Evolutionary conservation across 768 basidiomycete species (phyloP), one percentile per base, ranked within the genome.

Genomic region (Boletus patriciae): DNA sequence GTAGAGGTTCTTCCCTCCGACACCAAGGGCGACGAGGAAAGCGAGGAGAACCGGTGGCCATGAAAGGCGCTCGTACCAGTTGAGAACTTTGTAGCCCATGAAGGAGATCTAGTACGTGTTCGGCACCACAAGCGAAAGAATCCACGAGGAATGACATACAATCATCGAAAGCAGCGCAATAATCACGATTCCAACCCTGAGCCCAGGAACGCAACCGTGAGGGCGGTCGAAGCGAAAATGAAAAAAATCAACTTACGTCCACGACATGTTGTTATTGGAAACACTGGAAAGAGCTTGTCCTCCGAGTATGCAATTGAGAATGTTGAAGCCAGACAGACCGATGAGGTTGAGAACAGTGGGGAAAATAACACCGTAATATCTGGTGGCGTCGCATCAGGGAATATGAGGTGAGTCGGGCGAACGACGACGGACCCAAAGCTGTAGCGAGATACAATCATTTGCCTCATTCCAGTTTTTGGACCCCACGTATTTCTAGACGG

Each of bases 31-130:
- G 50, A 93, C 80, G 33, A 91, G 61, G 67, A 86, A 92, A 10
- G 85, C 81, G 50, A 93, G 73, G n/a, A 90, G 65, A 18, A 90
- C 81, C 0, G 92, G 92, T 18, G 92, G 77, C 90, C 91, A 92
- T 2, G 86, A 76, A 3, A 88, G 57, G 11, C 84, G 80, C 62
- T 92, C 91, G 63, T 90, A 93, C 84, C 82, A 77, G 46, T 80
- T 75, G 77, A 92, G 58, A 73, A 90, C 66, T 78, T 73, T 78
- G 68, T 83, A 81, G 3, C 86, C 88, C 66, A 83, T 87, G 67
- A 89, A 87, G 4, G 86, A 78, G 46, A 87, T 78, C 81, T 82
- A 25, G 0, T 18, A 27, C 5, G 31, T 49, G 54, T 43, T 46
- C 31, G 53, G 52, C 36, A 59, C 31, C 18, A 48, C 37, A 44